These are phyloP conservation scores for Inga leiocalycina DNA, from an alignment of 306 rosid species.

Conservation along the genomic window DNA sequence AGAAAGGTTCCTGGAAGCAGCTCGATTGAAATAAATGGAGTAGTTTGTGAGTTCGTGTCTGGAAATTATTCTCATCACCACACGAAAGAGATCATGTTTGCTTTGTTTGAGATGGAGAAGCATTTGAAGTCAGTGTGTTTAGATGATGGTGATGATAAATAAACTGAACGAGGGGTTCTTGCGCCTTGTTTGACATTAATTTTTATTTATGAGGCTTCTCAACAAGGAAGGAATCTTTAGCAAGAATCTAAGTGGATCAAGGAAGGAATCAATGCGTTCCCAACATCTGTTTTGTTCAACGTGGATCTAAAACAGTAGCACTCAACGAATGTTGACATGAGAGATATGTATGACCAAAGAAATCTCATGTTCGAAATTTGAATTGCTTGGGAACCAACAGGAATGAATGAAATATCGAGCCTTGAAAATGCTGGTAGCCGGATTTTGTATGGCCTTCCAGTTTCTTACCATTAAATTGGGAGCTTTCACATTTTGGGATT, in stretches of 20 bases:
- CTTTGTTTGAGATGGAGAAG: constrained; percentile 34
- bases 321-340: not conserved
- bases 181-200: not conserved
- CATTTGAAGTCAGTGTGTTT: constrained; percentile 39
- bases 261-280: not conserved
- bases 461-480: not conserved
- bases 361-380: not conserved
- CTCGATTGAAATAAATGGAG: constrained; percentile 42
- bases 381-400: not conserved
- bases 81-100: constrained; percentile 32
- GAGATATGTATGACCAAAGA: not conserved
- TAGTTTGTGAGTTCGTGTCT: constrained; percentile 44
- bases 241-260: not conserved
- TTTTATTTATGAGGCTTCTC: not conserved
- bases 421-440: not conserved
- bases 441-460: not conserved
- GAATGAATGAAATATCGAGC: not conserved
- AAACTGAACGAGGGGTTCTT: constrained; percentile 7
- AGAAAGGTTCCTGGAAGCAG: constrained; percentile 54
- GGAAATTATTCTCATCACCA: constrained; percentile 41
- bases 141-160: constrained; percentile 18
- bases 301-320: not conserved
- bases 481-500: not conserved
- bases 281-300: not conserved
- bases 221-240: not conserved